Evolutionary conservation across 345 rosid genomes (phyloP).

Genomic region (Hirschfeldia incana): DNA sequence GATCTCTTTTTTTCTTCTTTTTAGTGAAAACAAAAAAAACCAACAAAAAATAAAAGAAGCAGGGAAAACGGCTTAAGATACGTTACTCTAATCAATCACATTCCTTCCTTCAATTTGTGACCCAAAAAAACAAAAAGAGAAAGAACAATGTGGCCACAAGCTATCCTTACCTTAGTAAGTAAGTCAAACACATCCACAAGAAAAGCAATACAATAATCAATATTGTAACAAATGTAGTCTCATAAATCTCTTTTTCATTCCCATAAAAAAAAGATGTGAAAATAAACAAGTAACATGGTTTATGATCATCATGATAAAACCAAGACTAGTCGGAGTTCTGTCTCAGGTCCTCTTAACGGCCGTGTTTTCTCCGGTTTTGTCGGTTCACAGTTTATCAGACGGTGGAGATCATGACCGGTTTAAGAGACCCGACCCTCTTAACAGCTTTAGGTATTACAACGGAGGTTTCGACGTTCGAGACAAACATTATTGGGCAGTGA

Average conservation of each 20-base stretch:
- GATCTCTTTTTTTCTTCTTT: neutral
- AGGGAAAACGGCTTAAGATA: neutral
- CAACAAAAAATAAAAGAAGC: neutral
- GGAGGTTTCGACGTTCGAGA: conserved; percentile 55
- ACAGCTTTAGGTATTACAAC: conserved; percentile 47
- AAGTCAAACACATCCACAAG: neutral
- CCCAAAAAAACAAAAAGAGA: neutral
- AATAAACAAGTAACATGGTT: conserved; percentile 8
- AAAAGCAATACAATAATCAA: neutral
- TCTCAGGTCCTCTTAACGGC: conserved; percentile 44
- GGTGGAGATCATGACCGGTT: conserved; percentile 11
- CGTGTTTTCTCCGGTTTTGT: conserved; percentile 21
- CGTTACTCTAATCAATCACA: neutral
- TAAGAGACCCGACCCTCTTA: conserved; percentile 63
- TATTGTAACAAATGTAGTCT: neutral
- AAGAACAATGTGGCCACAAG: neutral
- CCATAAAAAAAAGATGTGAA: neutral
- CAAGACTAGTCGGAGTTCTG: conserved; percentile 31
- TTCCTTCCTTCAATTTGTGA: neutral
- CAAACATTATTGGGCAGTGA: conserved; percentile 78
- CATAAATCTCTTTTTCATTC: neutral
- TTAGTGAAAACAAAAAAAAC: neutral
- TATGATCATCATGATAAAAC: conserved; percentile 27
- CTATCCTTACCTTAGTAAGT: neutral
- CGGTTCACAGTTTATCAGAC: conserved; percentile 30